phyloP scores from a whole-genome alignment of 129 eudicot species.

The Flaveria bidentis region DNA sequence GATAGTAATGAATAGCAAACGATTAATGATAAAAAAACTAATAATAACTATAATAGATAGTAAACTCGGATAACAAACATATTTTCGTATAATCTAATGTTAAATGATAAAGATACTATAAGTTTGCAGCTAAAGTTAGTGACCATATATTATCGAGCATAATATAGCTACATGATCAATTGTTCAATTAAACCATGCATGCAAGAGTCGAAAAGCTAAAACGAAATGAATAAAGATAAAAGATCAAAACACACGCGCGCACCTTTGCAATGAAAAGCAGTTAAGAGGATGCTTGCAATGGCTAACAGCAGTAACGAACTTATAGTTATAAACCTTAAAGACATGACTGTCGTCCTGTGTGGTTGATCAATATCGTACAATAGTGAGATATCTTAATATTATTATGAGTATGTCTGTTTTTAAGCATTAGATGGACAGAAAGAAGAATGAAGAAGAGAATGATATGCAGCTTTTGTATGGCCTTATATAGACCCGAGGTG shows the following conservation, averaged over 20 bases:
- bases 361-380: background rate
- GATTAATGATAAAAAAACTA: no score
- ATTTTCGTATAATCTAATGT: no score
- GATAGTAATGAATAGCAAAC: no score
- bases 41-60: no score
- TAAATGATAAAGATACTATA: no score
- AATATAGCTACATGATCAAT: background rate
- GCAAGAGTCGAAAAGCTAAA: background rate
- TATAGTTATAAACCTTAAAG: conserved; percentile 36
- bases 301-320: conserved; percentile 34
- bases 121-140: background rate
- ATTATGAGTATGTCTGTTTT: conserved; percentile 33
- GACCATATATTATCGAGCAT: background rate
- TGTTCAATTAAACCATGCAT: conserved; percentile 17
- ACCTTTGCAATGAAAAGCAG: conserved; percentile 45
- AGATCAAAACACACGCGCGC: background rate
- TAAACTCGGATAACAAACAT: no score
- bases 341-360: conserved; percentile 17
- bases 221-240: background rate
- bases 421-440: conserved; percentile 22
- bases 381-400: background rate
- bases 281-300: conserved; percentile 40
- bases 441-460: conserved; percentile 34
- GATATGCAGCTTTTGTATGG: conserved; percentile 38
- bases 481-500: conserved; percentile 31